phyloP scores from a whole-genome alignment of 108 stramenopile species.

The Epithemia pelagica region DNA sequence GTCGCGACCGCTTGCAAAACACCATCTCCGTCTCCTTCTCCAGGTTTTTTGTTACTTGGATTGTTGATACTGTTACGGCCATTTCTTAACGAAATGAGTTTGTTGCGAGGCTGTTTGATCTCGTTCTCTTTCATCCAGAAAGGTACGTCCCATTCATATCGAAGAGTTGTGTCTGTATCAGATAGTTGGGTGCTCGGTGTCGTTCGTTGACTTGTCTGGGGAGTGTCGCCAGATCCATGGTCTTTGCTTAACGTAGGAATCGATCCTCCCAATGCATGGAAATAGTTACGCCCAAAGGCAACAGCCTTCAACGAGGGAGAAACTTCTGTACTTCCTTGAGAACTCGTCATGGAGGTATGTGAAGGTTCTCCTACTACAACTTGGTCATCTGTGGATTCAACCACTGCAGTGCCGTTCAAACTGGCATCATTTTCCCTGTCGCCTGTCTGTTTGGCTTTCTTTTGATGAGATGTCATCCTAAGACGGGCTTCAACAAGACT shows the following conservation, averaged over 20 bases:
- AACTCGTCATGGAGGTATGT: too few species aligned
- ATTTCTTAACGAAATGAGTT: too few species aligned
- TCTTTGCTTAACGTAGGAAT: not conserved
- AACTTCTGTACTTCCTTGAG: too few species aligned
- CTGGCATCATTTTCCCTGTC: too few species aligned
- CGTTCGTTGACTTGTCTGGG: not conserved
- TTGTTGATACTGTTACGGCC: not conserved
- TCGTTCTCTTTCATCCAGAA: not conserved
- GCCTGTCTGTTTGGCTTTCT: too few species aligned
- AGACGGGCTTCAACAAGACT: too few species aligned
- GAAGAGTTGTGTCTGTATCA: not conserved
- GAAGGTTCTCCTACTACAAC: too few species aligned
- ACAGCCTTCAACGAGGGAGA: not conserved
- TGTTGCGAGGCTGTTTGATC: too few species aligned
- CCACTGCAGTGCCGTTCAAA: too few species aligned
- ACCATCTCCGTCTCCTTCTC: not conserved
- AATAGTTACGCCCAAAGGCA: slow-evolving; percentile 7
- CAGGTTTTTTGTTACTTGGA: not conserved
- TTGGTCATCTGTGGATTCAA: too few species aligned
- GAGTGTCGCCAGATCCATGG: too few species aligned
- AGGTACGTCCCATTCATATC: not conserved
- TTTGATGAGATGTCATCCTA: too few species aligned
- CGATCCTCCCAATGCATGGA: slow-evolving; percentile 3
- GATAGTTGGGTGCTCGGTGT: not conserved
- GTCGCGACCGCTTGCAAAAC: slow-evolving; percentile 1